Evolutionary conservation across 1,284 basidiomycete genomes (phyloP).

Genomic region (Ceratorhiza oryzae-sativae): DNA sequence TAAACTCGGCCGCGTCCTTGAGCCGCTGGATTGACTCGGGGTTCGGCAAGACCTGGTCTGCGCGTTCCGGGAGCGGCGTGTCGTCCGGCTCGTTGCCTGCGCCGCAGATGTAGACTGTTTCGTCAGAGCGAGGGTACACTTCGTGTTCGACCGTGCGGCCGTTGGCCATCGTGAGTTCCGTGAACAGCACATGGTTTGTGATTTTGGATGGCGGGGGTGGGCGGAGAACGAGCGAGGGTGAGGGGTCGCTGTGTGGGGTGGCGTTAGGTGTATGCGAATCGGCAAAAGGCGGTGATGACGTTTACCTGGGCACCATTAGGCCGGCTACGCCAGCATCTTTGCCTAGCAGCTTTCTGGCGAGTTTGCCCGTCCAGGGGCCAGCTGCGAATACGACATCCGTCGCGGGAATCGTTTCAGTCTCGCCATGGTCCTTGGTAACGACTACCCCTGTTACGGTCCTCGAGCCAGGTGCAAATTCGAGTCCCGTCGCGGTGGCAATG

Average conservation of each 20-base stretch:
- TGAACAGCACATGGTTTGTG: slow-evolving; percentile 57
- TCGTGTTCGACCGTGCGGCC: slow-evolving; percentile 56
- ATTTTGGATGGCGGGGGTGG: slow-evolving; percentile 38
- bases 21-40: slow-evolving; percentile 52
- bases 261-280: slow-evolving; percentile 44
- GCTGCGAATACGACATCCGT: slow-evolving; percentile 73
- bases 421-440: slow-evolving; percentile 45
- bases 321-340: slow-evolving; percentile 56
- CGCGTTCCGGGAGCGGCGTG: slow-evolving; percentile 50
- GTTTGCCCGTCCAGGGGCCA: slow-evolving; percentile 84
- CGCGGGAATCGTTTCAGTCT: slow-evolving; percentile 48
- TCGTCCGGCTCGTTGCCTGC: slow-evolving; percentile 49
- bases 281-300: too few relatives aligned
- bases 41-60: slow-evolving; percentile 53
- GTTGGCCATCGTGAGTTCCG: slow-evolving; percentile 54
- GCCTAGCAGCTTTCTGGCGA: slow-evolving; percentile 60
- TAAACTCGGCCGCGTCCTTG: slow-evolving; percentile 53
- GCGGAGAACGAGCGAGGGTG: slow-evolving; percentile 42
- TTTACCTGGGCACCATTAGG: slow-evolving; percentile 54
- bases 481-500: slow-evolving; percentile 48
- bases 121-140: slow-evolving; percentile 55
- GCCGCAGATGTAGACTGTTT: slow-evolving; percentile 50
- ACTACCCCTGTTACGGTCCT: slow-evolving; percentile 48
- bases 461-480: slow-evolving; percentile 45
- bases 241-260: slow-evolving; percentile 45